A percentile compares a stretch with the other conserved stretches of the same genome.
These are phyloP conservation scores for Talaromyces wortmannii DNA, from an alignment of 495 filamentous ascomycete genomes.

Conservation along the genomic window DNA sequence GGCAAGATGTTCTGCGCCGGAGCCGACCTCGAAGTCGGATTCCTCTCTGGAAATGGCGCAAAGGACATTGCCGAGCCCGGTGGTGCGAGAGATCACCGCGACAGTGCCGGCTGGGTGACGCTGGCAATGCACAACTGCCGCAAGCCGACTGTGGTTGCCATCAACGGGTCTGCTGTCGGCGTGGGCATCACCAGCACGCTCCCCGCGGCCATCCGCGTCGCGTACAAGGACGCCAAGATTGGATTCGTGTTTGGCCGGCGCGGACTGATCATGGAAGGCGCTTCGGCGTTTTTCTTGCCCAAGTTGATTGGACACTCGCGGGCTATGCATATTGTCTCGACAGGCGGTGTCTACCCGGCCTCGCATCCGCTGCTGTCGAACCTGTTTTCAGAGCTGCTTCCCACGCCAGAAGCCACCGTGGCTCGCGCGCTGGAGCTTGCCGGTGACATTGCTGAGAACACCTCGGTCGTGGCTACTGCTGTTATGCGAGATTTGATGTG, in stretches of 20 bases:
- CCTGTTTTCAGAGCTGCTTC: conserved; percentile 47
- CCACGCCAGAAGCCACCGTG: conserved; percentile 39
- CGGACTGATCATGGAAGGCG: conserved; percentile 52
- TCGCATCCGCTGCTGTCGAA: conserved; percentile 32
- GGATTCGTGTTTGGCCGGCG: conserved; percentile 56
- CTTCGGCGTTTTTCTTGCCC: conserved; percentile 53
- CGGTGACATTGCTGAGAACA: conserved; percentile 46
- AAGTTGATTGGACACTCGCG: conserved; percentile 47
- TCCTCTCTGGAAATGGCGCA: conserved; percentile 21
- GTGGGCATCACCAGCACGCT: conserved; percentile 60
- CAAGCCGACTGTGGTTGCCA: conserved; percentile 55
- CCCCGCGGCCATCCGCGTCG: conserved; percentile 49
- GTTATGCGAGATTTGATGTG: conserved; percentile 53
- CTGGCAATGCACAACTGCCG: conserved; percentile 52
- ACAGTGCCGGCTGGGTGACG: conserved; percentile 43
- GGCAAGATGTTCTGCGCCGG: conserved; percentile 55
- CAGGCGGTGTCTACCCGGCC: conserved; percentile 26
- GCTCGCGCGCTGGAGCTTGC: conserved; percentile 43
- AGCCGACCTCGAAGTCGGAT: conserved; percentile 46
- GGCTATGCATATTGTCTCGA: conserved; percentile 41
- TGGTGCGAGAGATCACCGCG: conserved; percentile 13
- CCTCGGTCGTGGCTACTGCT: conserved; percentile 37
- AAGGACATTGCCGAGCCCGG: neutral
- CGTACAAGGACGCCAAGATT: conserved; percentile 37
- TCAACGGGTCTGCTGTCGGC: conserved; percentile 55